Base-by-base conservation (phyloP, 805 yeast species). In the Lipomyces oligophaga region DNA sequence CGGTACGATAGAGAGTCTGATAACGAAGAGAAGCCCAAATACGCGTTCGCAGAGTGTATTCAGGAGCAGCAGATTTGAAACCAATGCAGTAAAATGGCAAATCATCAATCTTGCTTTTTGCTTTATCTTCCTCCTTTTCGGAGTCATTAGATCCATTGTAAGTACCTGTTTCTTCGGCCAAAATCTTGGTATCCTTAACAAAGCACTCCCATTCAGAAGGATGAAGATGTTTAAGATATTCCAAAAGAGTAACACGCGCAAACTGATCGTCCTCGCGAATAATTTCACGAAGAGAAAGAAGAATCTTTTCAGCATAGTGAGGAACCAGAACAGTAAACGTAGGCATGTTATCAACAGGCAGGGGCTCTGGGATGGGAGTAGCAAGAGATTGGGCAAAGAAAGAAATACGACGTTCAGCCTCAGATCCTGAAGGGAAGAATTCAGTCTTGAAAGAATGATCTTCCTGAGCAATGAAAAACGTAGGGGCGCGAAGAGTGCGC, bases 261-360 rank as follows among this genome's bases (percentile, higher is more conserved):
- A 84, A 87, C 71, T 88, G 96, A 65, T 89, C 96, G 67, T 93
- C 97, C 72, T 90, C 97, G 63, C 95, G 83, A 60, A 93, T 90
- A 64, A 93, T 88, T 69, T 90, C 98, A 67, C 94, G 83, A 62
- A 93, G 74, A n/a, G 96, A 86, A 41, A 90, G 72, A 60, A 89
- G 74, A 54, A 90, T 90, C 79, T 88, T 90, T 73, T 90, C 98
- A 57, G 93, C 76, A 70, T 90, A 90, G 68, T 90, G 98, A 63
- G 98, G 97, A 58, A 90, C 84, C 68, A 90, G 74, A 19, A 93
- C 97, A 32, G 98, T 89, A 69, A 93, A 93, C 10, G 97, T 90
- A 57, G 99, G 99, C 98, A 93, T 93, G 76, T 90, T 90, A 70
- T 93, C 98, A 59, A 94, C 97, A 35, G 99, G 98, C 65, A 93